A percentile compares a stretch with the other conserved stretches of the same genome.
Conservation (phyloP, 768 basidiomycete genomes). For the Tricholoma sp. region DNA sequence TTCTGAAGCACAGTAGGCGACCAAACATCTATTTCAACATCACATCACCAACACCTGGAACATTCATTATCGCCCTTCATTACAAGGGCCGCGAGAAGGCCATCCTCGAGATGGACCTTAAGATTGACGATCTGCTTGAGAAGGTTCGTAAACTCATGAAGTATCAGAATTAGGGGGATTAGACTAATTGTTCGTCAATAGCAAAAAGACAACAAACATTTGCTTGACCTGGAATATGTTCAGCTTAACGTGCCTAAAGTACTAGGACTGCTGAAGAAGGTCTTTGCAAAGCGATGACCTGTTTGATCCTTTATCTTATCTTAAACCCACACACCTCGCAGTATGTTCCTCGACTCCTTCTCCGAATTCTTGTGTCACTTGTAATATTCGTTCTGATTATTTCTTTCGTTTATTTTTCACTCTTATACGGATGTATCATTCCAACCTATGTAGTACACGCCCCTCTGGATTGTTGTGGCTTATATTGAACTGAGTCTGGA, state of each 20-base stretch:
- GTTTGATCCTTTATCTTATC: slow-evolving; percentile 19
- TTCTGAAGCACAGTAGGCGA: slow-evolving; percentile 46
- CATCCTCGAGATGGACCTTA: slow-evolving; percentile 98
- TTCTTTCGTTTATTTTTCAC: slow-evolving; percentile 10
- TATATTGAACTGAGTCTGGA: slow-evolving; percentile 3
- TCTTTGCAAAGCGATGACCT: slow-evolving; percentile 79
- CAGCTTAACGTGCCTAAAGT: slow-evolving; percentile 97
- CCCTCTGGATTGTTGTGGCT: slow-evolving; percentile 17
- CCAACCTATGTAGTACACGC: slow-evolving; percentile 21
- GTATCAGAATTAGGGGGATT: not conserved
- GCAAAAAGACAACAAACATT: slow-evolving; percentile 99
- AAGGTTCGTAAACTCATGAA: slow-evolving; percentile 54
- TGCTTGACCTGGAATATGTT: slow-evolving; percentile 96
- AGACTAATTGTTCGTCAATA: slow-evolving; percentile 25
- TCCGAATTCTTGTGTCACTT: slow-evolving; percentile 13
- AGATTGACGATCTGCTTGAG: slow-evolving; percentile 96
- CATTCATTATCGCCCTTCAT: slow-evolving; percentile 97
- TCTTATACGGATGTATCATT: slow-evolving; percentile 31
- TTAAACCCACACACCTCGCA: slow-evolving; percentile 19
- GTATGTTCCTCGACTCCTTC: slow-evolving; percentile 11
- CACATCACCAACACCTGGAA: slow-evolving; percentile 94
- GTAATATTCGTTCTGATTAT: slow-evolving; percentile 10
- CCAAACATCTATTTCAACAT: slow-evolving; percentile 99
- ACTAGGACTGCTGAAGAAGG: slow-evolving; percentile 87
- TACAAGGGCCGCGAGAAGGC: slow-evolving; percentile 99